These are phyloP conservation scores for Graphilbum ipis-grandicollis DNA, from an alignment of 2,329 filamentous ascomycete species.

Conservation along the genomic window DNA sequence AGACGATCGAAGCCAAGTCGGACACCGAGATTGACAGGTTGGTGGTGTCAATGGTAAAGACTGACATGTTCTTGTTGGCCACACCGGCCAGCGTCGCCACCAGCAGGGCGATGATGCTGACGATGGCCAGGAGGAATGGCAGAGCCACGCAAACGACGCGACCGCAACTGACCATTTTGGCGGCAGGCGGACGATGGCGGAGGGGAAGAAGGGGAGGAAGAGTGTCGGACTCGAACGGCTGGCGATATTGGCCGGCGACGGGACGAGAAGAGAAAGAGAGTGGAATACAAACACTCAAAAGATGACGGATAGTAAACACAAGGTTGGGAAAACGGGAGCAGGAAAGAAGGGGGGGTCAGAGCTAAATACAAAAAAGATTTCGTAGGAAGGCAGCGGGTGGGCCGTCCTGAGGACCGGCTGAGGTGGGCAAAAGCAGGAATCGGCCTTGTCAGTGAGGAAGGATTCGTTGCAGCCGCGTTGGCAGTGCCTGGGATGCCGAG, in stretches of 20 bases:
- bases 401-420: neutral
- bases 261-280: too few relatives aligned
- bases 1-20: neutral
- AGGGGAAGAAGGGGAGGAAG: neutral
- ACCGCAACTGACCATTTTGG: constrained; percentile 31
- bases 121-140: constrained; percentile 68
- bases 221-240: too few relatives aligned
- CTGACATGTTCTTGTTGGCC: constrained; percentile 34
- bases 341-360: neutral
- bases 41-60: constrained; percentile 44
- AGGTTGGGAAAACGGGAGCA: neutral
- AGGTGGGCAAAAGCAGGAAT: neutral
- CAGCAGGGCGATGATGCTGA: constrained; percentile 52
- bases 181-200: constrained; percentile 1
- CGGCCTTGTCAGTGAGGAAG: constrained; percentile 5
- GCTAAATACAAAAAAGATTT: constrained; percentile 3
- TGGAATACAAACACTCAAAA: too few relatives aligned
- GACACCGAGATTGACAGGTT: constrained; percentile 32
- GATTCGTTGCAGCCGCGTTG: neutral
- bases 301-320: too few relatives aligned
- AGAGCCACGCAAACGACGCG: constrained; percentile 74
- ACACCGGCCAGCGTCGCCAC: constrained; percentile 39
- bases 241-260: too few relatives aligned
- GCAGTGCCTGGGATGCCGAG: neutral
- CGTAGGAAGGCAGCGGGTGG: neutral